Base-by-base conservation (phyloP, 306 rosid species). In the Clitoria ternatea region DNA sequence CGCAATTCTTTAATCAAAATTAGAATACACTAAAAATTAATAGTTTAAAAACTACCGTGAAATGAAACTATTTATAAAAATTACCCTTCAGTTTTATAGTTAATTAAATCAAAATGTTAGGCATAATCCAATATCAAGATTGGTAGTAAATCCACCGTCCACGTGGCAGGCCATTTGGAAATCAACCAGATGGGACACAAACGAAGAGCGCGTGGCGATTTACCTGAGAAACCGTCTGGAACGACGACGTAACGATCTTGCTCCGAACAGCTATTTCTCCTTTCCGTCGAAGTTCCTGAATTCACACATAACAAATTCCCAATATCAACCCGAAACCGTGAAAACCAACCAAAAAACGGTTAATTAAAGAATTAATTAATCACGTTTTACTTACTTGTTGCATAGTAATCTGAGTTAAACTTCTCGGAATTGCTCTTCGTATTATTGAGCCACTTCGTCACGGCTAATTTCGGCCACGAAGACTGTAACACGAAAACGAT, bases 261-360 rank as follows among this genome's bases (percentile, higher is more conserved):
- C 68, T 92, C 96, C 4, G 98, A 82, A 63, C 90, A 88, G 53
- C 93, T 90, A 69, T 57, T 90, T 65, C 91, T 83, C 19, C 91
- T 83, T 35, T 81, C 83, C 1, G 49, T 32, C 42, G 36, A 61
- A 10, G 30, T 13, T n/a, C 24, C 90, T 87, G 82, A 59, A 12
- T 77, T 32, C 75, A n/a, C 74, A 39, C 35, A 10, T 24, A 68
- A 24, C 30, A 8, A 30, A 42, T 52, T 12, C 23, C 60, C 9
- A 29, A 2, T 7, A 23, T 70, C 37, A 55, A 13, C 11, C 42
- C 36, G 30, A 56, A 74, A 56, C 35, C 35, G 17, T 27, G 7
- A 80, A 48, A 57, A 7, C 37, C 2, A 69, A 29, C 20, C n/a
- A 10, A 13, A 30, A 48, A 56, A 7, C 8, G 10, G 17, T 15